Percentiles rank a stretch among this genome's conserved stretches.
Evolutionary conservation across 1,284 basidiomycete genomes (phyloP).

Genomic region (Agaricales sp.): DNA sequence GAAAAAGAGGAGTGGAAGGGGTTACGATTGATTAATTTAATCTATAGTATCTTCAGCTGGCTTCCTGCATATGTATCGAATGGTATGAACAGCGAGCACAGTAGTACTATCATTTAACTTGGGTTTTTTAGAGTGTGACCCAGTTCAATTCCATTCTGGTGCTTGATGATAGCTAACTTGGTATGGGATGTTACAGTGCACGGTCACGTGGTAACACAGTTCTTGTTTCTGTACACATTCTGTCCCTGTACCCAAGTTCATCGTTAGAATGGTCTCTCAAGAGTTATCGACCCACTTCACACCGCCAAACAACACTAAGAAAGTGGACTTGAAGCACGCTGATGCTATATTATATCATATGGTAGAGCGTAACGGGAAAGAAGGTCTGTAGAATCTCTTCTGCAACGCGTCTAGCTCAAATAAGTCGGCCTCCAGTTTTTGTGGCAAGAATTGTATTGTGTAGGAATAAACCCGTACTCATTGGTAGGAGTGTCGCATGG

Average conservation of each 20-base stretch:
- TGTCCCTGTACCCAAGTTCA: too few relatives aligned
- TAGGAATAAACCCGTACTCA: constrained; percentile 49
- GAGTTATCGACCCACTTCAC: too few relatives aligned
- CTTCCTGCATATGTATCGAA: constrained; percentile 12
- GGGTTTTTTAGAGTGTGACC: too few relatives aligned
- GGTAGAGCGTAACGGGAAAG: constrained; percentile 29
- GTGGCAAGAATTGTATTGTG: constrained; percentile 42
- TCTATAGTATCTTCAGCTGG: constrained; percentile 6
- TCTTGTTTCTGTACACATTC: too few relatives aligned
- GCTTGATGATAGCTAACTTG: too few relatives aligned
- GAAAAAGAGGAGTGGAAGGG: constrained; percentile 85
- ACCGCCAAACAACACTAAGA: not conserved
- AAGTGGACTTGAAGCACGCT: not conserved
- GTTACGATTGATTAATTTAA: constrained; percentile 68
- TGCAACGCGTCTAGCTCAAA: not conserved
- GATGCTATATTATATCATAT: not conserved
- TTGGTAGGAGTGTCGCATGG: constrained; percentile 58
- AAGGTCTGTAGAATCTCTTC: constrained; percentile 37
- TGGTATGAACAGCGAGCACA: too few relatives aligned
- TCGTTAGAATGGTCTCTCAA: too few relatives aligned
- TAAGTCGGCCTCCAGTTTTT: not conserved
- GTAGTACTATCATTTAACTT: too few relatives aligned
- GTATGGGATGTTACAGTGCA: too few relatives aligned
- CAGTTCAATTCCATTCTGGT: too few relatives aligned
- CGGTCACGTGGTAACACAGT: too few relatives aligned